Conservation (phyloP, 768 basidiomycete genomes). For the Hortiboletus campestris region DNA sequence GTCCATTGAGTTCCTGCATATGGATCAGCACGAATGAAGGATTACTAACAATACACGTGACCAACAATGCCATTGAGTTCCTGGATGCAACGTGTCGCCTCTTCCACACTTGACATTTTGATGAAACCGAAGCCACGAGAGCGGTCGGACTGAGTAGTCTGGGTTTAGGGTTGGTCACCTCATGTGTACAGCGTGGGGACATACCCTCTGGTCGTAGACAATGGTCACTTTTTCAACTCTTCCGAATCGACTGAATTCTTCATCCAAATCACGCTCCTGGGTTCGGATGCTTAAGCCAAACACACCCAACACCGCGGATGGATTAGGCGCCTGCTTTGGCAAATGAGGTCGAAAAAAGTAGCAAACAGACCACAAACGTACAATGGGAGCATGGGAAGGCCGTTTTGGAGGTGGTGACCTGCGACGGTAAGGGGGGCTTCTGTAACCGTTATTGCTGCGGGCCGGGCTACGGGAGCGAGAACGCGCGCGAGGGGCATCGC, state of each 20-base stretch:
- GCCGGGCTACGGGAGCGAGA: constrained; percentile 74
- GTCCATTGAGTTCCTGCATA: constrained; percentile 85
- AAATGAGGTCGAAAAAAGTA: constrained; percentile 33
- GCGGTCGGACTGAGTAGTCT: constrained; percentile 69
- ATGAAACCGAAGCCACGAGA: constrained; percentile 99
- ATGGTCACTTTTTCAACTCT: constrained; percentile 93
- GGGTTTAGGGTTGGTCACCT: constrained; percentile 20
- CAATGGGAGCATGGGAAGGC: constrained; percentile 71
- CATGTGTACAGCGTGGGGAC: constrained; percentile 23
- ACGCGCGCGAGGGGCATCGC: constrained; percentile 61
- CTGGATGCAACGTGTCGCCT: constrained; percentile 83
- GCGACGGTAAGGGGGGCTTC: constrained; percentile 57
- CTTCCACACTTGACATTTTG: constrained; percentile 86
- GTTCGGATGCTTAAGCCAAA: constrained; percentile 98
- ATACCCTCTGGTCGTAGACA: constrained; percentile 93
- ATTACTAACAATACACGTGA: constrained; percentile 9
- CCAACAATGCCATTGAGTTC: constrained; percentile 90
- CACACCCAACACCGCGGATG: constrained; percentile 90
- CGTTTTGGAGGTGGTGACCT: constrained; percentile 61
- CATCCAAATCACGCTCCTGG: constrained; percentile 88
- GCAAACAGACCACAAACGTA: constrained; percentile 37
- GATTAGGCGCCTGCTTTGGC: constrained; percentile 75
- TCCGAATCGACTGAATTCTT: constrained; percentile 88
- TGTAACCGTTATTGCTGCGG: constrained; percentile 51
- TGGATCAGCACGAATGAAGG: constrained; percentile 3